Evolutionary conservation across 2,329 filamentous ascomycete genomes (phyloP), one percentile per base, ranked within the genome.

Genomic region (Colletotrichum agaves): DNA sequence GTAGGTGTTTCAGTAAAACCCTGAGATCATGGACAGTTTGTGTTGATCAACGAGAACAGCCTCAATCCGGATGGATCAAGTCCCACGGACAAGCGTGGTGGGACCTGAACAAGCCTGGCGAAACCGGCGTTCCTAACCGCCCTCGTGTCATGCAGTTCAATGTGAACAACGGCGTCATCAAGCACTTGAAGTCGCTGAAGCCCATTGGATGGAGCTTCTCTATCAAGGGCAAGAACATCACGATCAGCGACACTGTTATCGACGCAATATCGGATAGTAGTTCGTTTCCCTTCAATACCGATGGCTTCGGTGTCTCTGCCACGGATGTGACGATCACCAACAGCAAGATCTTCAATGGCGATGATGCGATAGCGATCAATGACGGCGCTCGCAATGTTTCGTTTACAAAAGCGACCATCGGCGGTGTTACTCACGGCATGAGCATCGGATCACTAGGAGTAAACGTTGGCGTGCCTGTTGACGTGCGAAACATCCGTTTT

Each of bases 61-160:
- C 64, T 61, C 59, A 65, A 2, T 61, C 63, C n/a, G 80, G 81
- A 60, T 83, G 80, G 80, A 82, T 83, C 68, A 76, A 82, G 62
- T 81, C 79, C 2, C 80, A 82, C 57, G 81, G 81, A 23, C 80
- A 83, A 70, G 74, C 75, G 1, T 83, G 81, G 81, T 83, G 80
- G 80, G 80, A 82, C 59, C 74, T 77, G 6, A 83, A 82, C 67
- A 75, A 77, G 2, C 69, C 73, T 6, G 78, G 79, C 37, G 75
- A 75, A 43, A 79, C 79, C 21, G 81, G 81, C 10, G 74, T 78
- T 12, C 71, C 73, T 13, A 76, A 75, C 37, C 75, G 81, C 5
- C 81, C 81, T 10, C 80, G 82, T 68, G 72, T 83, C 10, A 76
- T 82, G 72, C 74, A 73, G 31, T 79, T 80, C 72, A 76, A 76